These are phyloP conservation scores for Lentinus brumalis DNA, from an alignment of 768 basidiomycete species.

Conservation along the genomic window DNA sequence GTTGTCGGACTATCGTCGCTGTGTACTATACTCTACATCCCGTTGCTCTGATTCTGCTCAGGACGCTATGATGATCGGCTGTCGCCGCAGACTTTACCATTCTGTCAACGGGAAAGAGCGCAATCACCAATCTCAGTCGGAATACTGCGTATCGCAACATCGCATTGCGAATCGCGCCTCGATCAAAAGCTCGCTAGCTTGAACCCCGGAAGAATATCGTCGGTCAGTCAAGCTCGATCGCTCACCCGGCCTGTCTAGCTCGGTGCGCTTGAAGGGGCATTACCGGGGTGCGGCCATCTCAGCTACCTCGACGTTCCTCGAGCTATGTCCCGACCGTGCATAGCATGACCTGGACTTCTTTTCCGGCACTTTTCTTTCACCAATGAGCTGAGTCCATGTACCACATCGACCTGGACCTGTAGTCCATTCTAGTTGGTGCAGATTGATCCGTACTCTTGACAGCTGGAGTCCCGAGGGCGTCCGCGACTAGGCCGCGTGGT, in stretches of 20 bases:
- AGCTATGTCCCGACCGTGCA: neutral
- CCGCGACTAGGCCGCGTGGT: no score
- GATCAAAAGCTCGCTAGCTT: neutral
- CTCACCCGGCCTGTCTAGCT: neutral
- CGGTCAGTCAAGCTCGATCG: neutral
- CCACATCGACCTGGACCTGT: no score
- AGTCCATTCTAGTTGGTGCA: no score
- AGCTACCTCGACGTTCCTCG: neutral
- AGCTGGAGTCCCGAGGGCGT: no score
- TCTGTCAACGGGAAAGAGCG: neutral
- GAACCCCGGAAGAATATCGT: slow-evolving; percentile 16
- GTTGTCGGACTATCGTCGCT: neutral
- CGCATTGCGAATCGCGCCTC: neutral
- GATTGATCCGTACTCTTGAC: no score
- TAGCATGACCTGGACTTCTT: no score
- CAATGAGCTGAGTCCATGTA: no score
- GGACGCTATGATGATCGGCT: neutral
- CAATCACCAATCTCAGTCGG: neutral
- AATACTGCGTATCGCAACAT: neutral
- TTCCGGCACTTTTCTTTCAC: no score
- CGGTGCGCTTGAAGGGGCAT: neutral
- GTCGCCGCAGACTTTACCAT: neutral
- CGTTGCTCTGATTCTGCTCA: neutral
- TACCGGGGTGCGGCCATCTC: neutral
- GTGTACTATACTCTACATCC: slow-evolving; percentile 1